Evolutionary conservation across 257 asterid genomes (phyloP).

Genomic region (Penstemon davidsonii): DNA sequence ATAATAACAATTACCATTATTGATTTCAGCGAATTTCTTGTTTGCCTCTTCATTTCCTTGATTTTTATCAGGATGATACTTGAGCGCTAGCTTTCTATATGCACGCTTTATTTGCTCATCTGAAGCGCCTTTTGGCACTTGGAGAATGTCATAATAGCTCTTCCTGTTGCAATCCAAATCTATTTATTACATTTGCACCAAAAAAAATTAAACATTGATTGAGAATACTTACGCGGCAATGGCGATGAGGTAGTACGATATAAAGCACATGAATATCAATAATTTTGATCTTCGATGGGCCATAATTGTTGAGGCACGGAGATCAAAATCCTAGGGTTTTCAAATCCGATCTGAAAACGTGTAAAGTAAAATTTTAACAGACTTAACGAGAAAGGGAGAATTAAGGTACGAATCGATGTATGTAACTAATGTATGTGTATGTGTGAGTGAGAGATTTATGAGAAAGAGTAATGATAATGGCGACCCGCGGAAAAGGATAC

Average conservation of each 20-base stretch:
- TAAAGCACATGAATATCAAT: slow-evolving; percentile 48
- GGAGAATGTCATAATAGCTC: slow-evolving; percentile 82
- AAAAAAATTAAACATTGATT: not conserved
- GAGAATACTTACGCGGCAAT: slow-evolving; percentile 71
- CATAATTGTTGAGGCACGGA: slow-evolving; percentile 54
- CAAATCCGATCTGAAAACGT: slow-evolving; percentile 33
- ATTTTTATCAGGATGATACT: slow-evolving; percentile 92
- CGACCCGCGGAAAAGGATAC: slow-evolving; percentile 22
- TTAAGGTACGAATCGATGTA: not conserved
- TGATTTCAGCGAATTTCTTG: slow-evolving; percentile 90
- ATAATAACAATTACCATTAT: slow-evolving; percentile 51
- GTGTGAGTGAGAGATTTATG: slow-evolving; percentile 1
- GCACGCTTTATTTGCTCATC: slow-evolving; percentile 95
- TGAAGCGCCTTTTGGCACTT: slow-evolving; percentile 75
- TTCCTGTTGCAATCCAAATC: slow-evolving; percentile 45
- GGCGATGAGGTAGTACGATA: slow-evolving; percentile 53
- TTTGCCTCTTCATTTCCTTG: slow-evolving; percentile 95
- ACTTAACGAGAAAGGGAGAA: slow-evolving; percentile 1
- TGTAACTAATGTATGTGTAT: not conserved
- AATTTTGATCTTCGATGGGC: slow-evolving; percentile 67
- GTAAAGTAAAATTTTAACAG: too few relatives aligned
- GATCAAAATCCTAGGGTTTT: slow-evolving; percentile 47
- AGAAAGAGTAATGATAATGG: slow-evolving; percentile 23
- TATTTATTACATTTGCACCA: not conserved
- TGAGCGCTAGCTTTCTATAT: slow-evolving; percentile 86